phyloP scores from a whole-genome alignment of 176 grass and related monocot genomes.

The Elaeis guineensis region DNA sequence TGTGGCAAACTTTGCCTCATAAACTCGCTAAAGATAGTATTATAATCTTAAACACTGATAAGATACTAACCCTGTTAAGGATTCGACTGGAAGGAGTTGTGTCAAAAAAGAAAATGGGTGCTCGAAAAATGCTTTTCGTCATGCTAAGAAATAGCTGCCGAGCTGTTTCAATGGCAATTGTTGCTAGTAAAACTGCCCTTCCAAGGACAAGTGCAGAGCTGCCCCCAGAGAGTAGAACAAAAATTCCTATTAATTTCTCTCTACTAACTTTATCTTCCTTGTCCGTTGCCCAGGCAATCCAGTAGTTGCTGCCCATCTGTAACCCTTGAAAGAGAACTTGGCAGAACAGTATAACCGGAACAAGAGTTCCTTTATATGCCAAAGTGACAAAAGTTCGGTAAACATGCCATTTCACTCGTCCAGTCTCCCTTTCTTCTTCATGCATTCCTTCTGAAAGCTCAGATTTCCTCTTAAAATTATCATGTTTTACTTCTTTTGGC shows the following conservation, averaged over 20 bases:
- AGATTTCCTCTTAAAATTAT: constrained; percentile 15
- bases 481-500: constrained; percentile 31
- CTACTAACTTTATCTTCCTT: constrained; percentile 48
- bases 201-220: constrained; percentile 70
- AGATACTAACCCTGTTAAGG: constrained; percentile 68
- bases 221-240: constrained; percentile 56
- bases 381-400: constrained; percentile 72
- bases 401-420: constrained; percentile 69
- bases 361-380: constrained; percentile 49
- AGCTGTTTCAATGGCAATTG: constrained; percentile 74
- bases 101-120: constrained; percentile 77
- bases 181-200: constrained; percentile 65
- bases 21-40: too few species aligned
- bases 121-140: constrained; percentile 55
- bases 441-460: constrained; percentile 23
- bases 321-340: constrained; percentile 69
- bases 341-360: constrained; percentile 58
- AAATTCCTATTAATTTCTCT: constrained; percentile 57
- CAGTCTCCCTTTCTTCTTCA: constrained; percentile 76
- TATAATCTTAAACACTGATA: neutral
- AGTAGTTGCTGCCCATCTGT: constrained; percentile 90
- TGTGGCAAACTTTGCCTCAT: neutral
- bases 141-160: constrained; percentile 61
- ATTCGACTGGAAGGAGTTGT: constrained; percentile 72
- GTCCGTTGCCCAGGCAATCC: constrained; percentile 82